Conservation (phyloP, 495 filamentous ascomycete species). For the Hypoxylon lienhwacheense region DNA sequence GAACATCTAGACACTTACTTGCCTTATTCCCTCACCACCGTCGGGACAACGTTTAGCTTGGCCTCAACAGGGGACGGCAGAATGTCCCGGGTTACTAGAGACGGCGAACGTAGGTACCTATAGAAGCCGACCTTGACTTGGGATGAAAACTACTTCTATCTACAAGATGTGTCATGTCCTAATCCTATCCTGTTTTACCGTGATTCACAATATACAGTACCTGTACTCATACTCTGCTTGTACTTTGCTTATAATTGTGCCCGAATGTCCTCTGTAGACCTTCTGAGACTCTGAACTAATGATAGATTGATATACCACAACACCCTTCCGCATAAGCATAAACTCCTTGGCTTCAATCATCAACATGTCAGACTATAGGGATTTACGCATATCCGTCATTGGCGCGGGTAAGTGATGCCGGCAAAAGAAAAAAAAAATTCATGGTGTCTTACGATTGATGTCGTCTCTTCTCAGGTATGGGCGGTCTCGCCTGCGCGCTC, state of each 20-base stretch:
- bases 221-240: background rate
- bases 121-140: conserved; percentile 9
- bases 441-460: conserved; percentile 10
- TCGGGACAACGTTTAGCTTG: conserved; percentile 29
- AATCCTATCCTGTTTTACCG: conserved; percentile 1
- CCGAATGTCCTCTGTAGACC: no score
- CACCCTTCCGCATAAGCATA: conserved; percentile 3
- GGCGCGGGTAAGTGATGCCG: conserved; percentile 44
- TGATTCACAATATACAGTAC: conserved; percentile 20
- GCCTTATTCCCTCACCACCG: conserved; percentile 15
- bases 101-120: background rate
- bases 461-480: conserved; percentile 62
- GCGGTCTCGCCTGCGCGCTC: conserved; percentile 70
- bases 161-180: no score
- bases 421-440: background rate
- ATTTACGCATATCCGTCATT: conserved; percentile 48
- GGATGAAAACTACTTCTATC: conserved; percentile 2
- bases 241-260: no score
- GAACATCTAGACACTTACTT: conserved; percentile 21
- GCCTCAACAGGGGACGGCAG: conserved; percentile 16
- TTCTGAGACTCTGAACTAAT: no score
- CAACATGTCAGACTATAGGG: conserved; percentile 46
- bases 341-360: conserved; percentile 2
- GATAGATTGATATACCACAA: conserved; percentile 11
- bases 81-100: conserved; percentile 13